Evolutionary conservation across 345 rosid genomes (phyloP).

Genomic region (Sonneratia caseolaris): DNA sequence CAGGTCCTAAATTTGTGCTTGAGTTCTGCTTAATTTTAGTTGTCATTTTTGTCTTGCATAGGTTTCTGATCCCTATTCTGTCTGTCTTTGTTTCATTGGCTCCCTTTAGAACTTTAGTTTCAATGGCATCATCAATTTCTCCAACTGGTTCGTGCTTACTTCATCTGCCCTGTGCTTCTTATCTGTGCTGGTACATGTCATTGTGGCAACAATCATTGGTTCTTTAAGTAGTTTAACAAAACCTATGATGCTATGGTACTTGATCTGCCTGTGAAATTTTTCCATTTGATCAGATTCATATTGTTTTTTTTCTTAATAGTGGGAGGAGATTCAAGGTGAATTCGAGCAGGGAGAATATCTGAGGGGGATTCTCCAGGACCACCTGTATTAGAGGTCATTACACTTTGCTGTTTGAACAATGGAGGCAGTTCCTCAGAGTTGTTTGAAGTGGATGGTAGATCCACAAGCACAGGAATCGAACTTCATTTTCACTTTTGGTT

Average conservation of each 20-base stretch:
- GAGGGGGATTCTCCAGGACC: slow-evolving; percentile 55
- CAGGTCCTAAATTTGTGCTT: too few species aligned
- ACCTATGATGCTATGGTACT: not conserved
- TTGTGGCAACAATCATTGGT: not conserved
- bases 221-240: not conserved
- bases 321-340: slow-evolving; percentile 83
- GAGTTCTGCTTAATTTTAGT: too few species aligned
- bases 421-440: not conserved
- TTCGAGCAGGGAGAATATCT: slow-evolving; percentile 72
- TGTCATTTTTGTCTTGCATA: too few species aligned
- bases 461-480: not conserved
- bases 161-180: not conserved
- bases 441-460: not conserved
- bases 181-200: not conserved
- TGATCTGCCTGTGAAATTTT: not conserved
- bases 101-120: too few species aligned
- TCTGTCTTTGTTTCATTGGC: too few species aligned
- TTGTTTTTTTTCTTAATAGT: slow-evolving; percentile 24
- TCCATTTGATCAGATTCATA: not conserved
- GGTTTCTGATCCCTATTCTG: too few species aligned
- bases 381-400: slow-evolving; percentile 22
- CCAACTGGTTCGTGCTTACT: not conserved
- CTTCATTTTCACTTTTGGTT: not conserved
- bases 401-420: not conserved
- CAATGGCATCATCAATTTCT: not conserved